Conservation (phyloP, 768 basidiomycete genomes). For the Kwoniella sp. region DNA sequence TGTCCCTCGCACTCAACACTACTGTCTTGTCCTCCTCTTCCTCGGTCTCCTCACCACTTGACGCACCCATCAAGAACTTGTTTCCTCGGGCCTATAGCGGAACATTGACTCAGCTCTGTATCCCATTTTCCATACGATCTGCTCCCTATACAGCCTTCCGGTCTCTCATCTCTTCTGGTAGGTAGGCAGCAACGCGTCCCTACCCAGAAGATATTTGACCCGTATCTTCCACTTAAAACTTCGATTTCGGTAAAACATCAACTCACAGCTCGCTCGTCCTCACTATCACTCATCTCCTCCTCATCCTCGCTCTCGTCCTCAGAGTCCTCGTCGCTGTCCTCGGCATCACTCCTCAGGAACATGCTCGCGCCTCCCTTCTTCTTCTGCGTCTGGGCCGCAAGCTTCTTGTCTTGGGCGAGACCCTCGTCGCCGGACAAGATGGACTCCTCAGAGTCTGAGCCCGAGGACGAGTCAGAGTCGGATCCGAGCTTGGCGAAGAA, state of each 20-base stretch:
- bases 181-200: too few species aligned
- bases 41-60: conserved; percentile 57
- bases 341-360: conserved; percentile 58
- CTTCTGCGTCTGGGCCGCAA: conserved; percentile 25
- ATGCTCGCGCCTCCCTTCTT: conserved; percentile 15
- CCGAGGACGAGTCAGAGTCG: conserved; percentile 44
- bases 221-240: too few species aligned
- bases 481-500: conserved; percentile 52
- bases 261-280: conserved; percentile 36
- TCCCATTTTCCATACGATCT: too few species aligned
- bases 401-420: conserved; percentile 38
- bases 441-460: conserved; percentile 53
- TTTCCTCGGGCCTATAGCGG: conserved; percentile 22
- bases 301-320: conserved; percentile 59
- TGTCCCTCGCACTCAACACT: conserved; percentile 87
- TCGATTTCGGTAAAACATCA: too few species aligned
- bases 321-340: conserved; percentile 65
- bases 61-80: conserved; percentile 54
- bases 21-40: conserved; percentile 71
- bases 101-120: neutral
- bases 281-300: conserved; percentile 55
- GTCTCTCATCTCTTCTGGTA: too few species aligned
- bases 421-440: conserved; percentile 51
- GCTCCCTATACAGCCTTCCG: too few species aligned
- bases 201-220: too few species aligned